phyloP scores from a whole-genome alignment of 2,329 filamentous ascomycete genomes.

The Microdochium nivale region DNA sequence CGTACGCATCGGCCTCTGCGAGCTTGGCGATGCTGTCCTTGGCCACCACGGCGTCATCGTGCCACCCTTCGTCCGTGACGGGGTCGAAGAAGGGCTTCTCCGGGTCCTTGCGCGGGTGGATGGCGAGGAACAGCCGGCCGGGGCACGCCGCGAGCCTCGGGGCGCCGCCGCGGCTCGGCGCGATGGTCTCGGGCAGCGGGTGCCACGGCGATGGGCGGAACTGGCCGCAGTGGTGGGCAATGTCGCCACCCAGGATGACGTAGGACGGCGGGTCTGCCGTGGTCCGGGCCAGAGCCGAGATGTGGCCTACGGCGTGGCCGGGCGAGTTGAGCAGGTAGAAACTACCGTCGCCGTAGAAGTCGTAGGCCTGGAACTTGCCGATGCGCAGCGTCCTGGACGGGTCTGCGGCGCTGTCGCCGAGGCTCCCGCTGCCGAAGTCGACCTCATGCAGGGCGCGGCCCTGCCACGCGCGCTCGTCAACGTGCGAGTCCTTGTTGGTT shows the following conservation, averaged over 20 bases:
- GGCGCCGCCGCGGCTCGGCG: not conserved
- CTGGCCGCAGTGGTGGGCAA: not conserved
- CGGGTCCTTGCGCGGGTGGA: not conserved
- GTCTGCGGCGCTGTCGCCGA: no score
- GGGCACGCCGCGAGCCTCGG: not conserved
- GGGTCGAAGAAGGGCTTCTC: not conserved
- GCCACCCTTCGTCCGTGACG: not conserved
- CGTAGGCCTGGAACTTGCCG: not conserved
- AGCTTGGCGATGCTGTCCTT: not conserved
- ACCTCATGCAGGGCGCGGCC: not conserved
- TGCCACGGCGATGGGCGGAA: not conserved
- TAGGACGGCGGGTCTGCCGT: not conserved
- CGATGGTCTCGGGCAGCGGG: not conserved
- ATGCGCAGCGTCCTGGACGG: not conserved
- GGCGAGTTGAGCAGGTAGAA: not conserved
- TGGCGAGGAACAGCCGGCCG: not conserved
- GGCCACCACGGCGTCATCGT: not conserved
- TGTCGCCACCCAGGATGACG: not conserved
- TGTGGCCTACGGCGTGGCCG: not conserved
- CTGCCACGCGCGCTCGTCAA: not conserved
- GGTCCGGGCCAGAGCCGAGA: not conserved
- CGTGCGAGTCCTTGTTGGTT: not conserved
- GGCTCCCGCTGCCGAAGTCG: not conserved
- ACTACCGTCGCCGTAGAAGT: not conserved
- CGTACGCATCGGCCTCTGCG: not conserved